Evolutionary conservation across 2,329 filamentous ascomycete genomes (phyloP).

Genomic region (Zymoseptoria tritici): DNA sequence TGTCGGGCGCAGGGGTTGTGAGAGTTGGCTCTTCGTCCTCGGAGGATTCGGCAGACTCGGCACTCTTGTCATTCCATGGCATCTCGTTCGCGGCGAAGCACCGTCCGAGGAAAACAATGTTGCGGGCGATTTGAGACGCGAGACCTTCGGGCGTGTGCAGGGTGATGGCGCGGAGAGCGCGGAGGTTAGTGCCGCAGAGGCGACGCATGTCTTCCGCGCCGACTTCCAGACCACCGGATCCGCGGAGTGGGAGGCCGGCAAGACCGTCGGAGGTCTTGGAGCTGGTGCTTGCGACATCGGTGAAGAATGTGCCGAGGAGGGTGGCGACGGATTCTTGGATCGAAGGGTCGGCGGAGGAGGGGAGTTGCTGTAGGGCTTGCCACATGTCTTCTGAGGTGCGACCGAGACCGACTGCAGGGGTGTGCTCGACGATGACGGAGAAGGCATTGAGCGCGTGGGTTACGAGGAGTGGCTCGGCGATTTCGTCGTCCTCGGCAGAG

Average conservation of each 20-base stretch:
- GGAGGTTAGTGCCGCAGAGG: constrained; percentile 50
- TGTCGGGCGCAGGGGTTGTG: constrained; percentile 33
- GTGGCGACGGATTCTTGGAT: constrained; percentile 72
- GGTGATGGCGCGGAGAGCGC: constrained; percentile 54
- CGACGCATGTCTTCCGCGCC: constrained; percentile 56
- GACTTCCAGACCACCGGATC: constrained; percentile 65
- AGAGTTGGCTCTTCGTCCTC: constrained; percentile 38
- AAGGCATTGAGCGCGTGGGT: constrained; percentile 66
- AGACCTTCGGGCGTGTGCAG: constrained; percentile 58
- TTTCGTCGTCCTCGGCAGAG: constrained; percentile 44
- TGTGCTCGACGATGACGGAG: constrained; percentile 58
- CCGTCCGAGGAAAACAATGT: constrained; percentile 72
- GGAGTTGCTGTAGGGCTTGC: constrained; percentile 58
- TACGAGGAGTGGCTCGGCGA: constrained; percentile 62
- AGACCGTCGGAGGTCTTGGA: constrained; percentile 43
- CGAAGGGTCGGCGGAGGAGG: constrained; percentile 59
- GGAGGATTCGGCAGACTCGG: constrained; percentile 32
- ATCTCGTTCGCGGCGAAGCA: constrained; percentile 54
- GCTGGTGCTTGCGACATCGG: constrained; percentile 64
- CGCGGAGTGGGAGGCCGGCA: constrained; percentile 53
- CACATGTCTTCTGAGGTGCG: constrained; percentile 59
- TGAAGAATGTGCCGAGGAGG: constrained; percentile 68
- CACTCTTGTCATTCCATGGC: constrained; percentile 37
- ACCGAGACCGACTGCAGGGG: constrained; percentile 58
- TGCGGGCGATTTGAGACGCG: constrained; percentile 70